These are phyloP conservation scores for Colletotrichum nymphaeae DNA, from an alignment of 2,329 filamentous ascomycete genomes.

Conservation along the genomic window DNA sequence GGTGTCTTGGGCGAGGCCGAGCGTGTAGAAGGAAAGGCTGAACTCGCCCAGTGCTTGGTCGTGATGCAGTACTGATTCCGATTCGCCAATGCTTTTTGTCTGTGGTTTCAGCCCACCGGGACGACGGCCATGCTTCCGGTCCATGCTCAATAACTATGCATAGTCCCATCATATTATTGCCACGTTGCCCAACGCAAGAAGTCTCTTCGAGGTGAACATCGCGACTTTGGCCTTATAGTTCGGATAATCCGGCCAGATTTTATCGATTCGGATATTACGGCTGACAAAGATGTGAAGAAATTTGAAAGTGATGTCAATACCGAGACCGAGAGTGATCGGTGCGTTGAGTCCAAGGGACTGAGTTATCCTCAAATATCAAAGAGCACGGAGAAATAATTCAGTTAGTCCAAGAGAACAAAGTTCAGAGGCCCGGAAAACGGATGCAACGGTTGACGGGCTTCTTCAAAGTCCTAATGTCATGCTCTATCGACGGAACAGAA, in stretches of 20 bases:
- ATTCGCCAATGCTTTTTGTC: neutral
- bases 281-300: neutral
- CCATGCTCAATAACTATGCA: neutral
- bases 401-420: no score
- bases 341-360: neutral
- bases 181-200: neutral
- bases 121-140: neutral
- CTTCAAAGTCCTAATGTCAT: no score
- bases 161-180: neutral
- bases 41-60: neutral
- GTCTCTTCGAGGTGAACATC: neutral
- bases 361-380: no score
- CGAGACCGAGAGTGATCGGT: neutral
- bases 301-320: neutral
- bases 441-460: no score
- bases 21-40: neutral
- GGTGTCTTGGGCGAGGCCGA: neutral
- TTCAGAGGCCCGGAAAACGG: no score
- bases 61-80: conserved; percentile 8
- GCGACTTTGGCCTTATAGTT: neutral
- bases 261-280: neutral
- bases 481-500: no score
- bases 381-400: no score
- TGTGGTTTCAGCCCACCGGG: neutral
- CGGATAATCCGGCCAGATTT: neutral